Evolutionary conservation across 2,329 filamentous ascomycete genomes (phyloP), one percentile per base, ranked within the genome.

Genomic region (Aphanoascus verrucosus): DNA sequence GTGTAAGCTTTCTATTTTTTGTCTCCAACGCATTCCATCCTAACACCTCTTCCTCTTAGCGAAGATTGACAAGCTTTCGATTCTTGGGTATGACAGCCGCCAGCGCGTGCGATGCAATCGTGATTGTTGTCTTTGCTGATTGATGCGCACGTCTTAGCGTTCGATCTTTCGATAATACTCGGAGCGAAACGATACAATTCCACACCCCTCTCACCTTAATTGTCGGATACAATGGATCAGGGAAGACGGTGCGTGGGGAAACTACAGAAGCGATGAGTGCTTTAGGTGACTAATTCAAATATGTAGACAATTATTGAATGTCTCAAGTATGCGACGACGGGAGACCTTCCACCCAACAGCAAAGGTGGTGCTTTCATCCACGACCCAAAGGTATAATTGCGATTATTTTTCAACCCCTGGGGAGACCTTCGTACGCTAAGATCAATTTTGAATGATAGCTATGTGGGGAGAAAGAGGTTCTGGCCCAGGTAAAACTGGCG

Each of bases 261-360:
- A 20, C 23, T 38, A 14, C 31, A 40, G 9, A 41, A 28, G 23
- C 34, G 37, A 37, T 9, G 48, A 15, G 28, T 23, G 44, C n/a
- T 15, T 20, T 9, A 34, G 35, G 15, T n/a, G 46, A 38, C 48
- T 60, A 44, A 58, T n/a, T 31, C n/a, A 17, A 34, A 14, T 43
- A n/a, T 35, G 40, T 53, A 80, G 74, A 97, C 93, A 55, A 95
- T 98, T 65, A 98, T 98, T 70, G 93, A 98, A 70, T 94, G 89
- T 67, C 85, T 98, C 64, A 96, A 96, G 67, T 98, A 96, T 82
- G 90, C 88, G 50, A 96, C 94, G 15, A 96, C 90, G 6, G 94
- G 93, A 54, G 86, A 94, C 64, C 79, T 94, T 46, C 93, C 93
- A 1, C 88, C 93, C 32, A 95, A 96, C 74, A 90, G 84, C 65